phyloP scores from a whole-genome alignment of 257 asterid genomes.

The Solanum peruvianum region DNA sequence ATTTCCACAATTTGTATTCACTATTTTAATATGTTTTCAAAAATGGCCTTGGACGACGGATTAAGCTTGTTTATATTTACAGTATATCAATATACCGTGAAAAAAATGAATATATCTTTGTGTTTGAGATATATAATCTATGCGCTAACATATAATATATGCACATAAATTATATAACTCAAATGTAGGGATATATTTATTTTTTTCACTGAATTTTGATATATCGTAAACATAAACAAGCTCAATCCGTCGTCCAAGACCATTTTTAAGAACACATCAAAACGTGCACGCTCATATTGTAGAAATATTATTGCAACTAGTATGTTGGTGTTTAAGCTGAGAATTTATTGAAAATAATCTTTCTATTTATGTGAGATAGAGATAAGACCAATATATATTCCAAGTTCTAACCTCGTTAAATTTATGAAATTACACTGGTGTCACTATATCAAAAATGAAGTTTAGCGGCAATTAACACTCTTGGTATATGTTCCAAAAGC shows the following conservation, averaged over 20 bases:
- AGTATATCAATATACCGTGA: neutral
- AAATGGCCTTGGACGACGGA: neutral
- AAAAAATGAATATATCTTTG: neutral
- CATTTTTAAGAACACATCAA: neutral
- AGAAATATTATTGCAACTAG: neutral
- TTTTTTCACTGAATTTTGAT: neutral
- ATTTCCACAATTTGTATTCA: neutral
- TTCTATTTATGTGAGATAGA: no score
- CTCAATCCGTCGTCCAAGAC: neutral
- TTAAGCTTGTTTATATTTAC: neutral
- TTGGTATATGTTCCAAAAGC: no score
- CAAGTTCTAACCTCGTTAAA: no score
- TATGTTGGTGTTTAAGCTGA: no score
- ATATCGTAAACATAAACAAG: neutral
- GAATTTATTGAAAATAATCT: no score
- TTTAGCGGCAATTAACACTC: no score
- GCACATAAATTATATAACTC: neutral
- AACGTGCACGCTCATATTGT: neutral
- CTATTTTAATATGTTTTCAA: no score
- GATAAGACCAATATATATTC: no score
- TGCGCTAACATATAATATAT: neutral
- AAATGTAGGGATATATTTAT: neutral
- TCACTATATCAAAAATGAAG: no score
- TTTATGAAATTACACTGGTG: no score
- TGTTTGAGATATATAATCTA: neutral